Base-by-base conservation (phyloP, 2,329 filamentous ascomycete genomes). In the Monosporascus sp. region DNA sequence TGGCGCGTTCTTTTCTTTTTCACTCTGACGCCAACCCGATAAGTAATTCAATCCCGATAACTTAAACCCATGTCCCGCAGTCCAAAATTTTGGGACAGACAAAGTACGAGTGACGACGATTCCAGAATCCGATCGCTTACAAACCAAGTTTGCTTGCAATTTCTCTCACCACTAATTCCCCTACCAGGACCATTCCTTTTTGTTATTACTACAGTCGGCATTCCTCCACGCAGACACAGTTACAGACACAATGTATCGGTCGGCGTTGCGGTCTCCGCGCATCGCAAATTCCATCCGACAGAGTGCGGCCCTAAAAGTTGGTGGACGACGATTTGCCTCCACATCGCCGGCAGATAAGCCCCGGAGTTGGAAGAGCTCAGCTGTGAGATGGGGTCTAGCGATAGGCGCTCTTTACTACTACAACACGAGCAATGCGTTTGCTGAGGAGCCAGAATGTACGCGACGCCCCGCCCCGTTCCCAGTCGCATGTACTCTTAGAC, bases 401-500 rank as follows among this genome's bases (percentile, higher is more conserved):
- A 79, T 77, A 54, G 90, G 81, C 20, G 84, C 86, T 46, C 74
- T 97, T 48, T 99, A 97, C 75, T 97, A 89, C 72, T 99, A 97
- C 72, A 96, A 91, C 76, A 97, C 91, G 7, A 93, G 87, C 65
- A 82, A 85, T 51, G 78, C 90, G 22, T 97, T 97, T 70, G 89
- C 91, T 17, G 90, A 97, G 64, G 87, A 95, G 70, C 82, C 85
- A 37, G 72, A 81, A 62, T 80, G 91, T 96, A 80, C 61, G 87
- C 72, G 60, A 57, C 54, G 44, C 22, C 38, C 53, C 51, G 24
- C 37, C 38, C 24, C 9, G 34, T 39, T 18, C 31, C 22, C 24
- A 31, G 7, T 47, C 24, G 20, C 48, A 41, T 48, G 34, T 24
- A 24, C 7, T 25, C 48, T 50, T 24, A 25, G 22, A 54, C 24